Evolutionary conservation across 345 rosid genomes (phyloP).

Genomic region (Rhodamnia rubescens): DNA sequence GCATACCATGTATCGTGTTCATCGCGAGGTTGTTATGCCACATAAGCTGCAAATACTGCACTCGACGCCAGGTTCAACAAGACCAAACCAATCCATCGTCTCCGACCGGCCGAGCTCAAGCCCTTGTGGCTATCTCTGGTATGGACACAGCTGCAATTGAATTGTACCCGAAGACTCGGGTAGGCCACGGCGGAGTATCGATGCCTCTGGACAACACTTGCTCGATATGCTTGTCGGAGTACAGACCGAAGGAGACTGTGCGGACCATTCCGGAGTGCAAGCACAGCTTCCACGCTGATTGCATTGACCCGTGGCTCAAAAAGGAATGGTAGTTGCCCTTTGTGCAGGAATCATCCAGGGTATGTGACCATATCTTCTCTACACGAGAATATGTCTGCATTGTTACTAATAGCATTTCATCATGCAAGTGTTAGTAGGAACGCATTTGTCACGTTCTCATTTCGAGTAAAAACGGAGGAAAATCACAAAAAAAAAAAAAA

Average conservation of each 20-base stretch:
- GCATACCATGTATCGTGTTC: not conserved
- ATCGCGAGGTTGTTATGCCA: not conserved
- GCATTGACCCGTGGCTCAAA: slow-evolving; percentile 58
- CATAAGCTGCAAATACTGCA: not conserved
- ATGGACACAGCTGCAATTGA: slow-evolving; percentile 9
- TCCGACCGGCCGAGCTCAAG: not conserved
- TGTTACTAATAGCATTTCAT: too few relatives aligned
- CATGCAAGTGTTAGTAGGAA: not conserved
- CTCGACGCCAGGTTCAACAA: not conserved
- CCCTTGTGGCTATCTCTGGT: not conserved
- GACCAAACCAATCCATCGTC: not conserved
- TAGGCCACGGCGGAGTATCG: slow-evolving; percentile 42
- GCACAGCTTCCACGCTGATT: slow-evolving; percentile 52
- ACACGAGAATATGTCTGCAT: too few relatives aligned
- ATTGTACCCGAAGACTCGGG: slow-evolving; percentile 9
- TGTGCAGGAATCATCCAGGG: slow-evolving; percentile 43
- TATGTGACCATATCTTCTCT: not conserved
- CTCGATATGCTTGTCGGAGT: slow-evolving; percentile 47
- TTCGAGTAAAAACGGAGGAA: not conserved
- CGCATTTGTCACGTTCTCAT: not conserved
- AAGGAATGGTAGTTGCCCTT: slow-evolving; percentile 41
- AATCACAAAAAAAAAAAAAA: too few relatives aligned
- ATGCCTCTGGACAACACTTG: slow-evolving; percentile 37
- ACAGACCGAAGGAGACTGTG: slow-evolving; percentile 37
- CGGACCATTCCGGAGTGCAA: slow-evolving; percentile 49